Base-by-base conservation (phyloP, 768 basidiomycete species). In the Tephrocybe sp. region DNA sequence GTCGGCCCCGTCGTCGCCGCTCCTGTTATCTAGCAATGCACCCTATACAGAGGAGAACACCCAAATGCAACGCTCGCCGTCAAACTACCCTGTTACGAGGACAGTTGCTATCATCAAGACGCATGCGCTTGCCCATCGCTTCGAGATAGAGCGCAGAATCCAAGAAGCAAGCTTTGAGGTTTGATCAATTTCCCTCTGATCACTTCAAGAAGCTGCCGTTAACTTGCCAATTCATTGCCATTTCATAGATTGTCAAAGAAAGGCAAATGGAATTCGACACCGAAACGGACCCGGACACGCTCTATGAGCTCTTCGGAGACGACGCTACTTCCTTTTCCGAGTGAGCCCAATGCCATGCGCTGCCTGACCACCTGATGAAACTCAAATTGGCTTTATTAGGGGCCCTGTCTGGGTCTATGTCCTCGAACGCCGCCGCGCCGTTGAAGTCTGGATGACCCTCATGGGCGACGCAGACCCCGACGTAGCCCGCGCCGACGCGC, bases 401-500 rank as follows among this genome's bases (percentile, higher is more conserved):
- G 89, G 88, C 49, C 86, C 90, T 16, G 87, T 91, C n/a, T 92
- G 91, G 87, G 89, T 93, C 18, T 93, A 92, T 65, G 86, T 93
- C 31, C 84, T 93, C 53, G 91, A 92, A 63, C 82, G 90, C 30
- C 75, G 86, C 44, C 81, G 86, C 31, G 87, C 91, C 5, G 85
- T 93, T 40, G 84, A 90, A 66, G 87, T 90, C 44, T 86, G 86
- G 77, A 73, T 80, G 38, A 82, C 85, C 0, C 80, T 92, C 59
- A 88, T 92, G 78, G 87, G 88, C 47, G 71, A 84, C 62, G 54
- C 64, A 25, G 84, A 88, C 63, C 81, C 85, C 21, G 74, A 75
- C 27, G 59, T 76, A 12, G 86, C 86, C 0, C 74, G 77, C 19
- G 41, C 63, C 35, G 70, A 79, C 44, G 67, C 82, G 3, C 84